Conservation (phyloP, 208 protist genomes). For the Acanthamoeba triangularis region DNA sequence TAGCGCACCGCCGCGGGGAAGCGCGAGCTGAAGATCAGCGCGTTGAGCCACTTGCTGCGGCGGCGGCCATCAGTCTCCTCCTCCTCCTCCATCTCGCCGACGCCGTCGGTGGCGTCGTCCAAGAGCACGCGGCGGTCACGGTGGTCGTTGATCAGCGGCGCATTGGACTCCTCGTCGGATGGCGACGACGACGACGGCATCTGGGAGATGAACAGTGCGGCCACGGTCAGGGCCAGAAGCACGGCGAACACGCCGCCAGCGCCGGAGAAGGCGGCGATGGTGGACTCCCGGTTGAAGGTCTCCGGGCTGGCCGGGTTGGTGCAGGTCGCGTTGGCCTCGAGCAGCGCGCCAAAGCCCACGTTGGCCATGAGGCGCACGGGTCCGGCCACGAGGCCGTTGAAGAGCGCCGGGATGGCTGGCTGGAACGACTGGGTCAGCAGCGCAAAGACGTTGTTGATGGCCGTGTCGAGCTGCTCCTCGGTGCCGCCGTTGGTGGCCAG, state of each 20-base stretch:
- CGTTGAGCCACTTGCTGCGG: conserved; percentile 29
- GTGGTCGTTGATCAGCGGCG: background rate
- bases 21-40: conserved; percentile 33
- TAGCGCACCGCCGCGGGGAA: conserved; percentile 69
- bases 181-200: background rate
- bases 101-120: background rate
- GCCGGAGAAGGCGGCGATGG: conserved; percentile 13
- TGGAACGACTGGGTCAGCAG: conserved; percentile 63
- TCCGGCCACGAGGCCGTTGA: conserved; percentile 64
- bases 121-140: background rate
- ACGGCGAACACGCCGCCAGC: conserved; percentile 8
- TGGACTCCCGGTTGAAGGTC: background rate
- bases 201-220: background rate
- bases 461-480: conserved; percentile 71
- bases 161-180: background rate
- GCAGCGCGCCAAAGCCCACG: background rate
- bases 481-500: background rate
- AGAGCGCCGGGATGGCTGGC: conserved; percentile 58
- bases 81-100: background rate
- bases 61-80: background rate
- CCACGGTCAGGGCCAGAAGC: background rate
- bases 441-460: conserved; percentile 70
- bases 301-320: background rate
- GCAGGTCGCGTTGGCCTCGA: background rate
- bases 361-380: conserved; percentile 12